Conservation (phyloP, 306 rosid genomes). For the Dalbergia cochinchinensis region DNA sequence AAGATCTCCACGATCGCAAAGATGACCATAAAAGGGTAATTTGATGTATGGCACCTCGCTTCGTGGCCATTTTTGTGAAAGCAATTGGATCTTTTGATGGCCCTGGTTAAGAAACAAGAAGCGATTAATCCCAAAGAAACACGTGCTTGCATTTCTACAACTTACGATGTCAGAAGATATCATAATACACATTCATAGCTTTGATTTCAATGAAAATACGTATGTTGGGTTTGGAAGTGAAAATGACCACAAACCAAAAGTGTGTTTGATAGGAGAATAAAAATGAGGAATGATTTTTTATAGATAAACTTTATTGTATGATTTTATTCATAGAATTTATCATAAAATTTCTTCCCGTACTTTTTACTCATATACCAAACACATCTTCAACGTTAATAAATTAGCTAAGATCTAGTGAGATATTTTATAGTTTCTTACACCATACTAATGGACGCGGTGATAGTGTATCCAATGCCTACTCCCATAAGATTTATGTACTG, state of each 20-base stretch:
- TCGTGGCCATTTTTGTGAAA: constrained; percentile 50
- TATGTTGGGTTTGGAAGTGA: too few species aligned
- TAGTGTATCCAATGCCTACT: constrained; percentile 42
- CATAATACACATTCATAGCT: too few species aligned
- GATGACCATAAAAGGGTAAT: constrained; percentile 36
- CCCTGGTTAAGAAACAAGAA: constrained; percentile 45
- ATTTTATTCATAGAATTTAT: too few species aligned
- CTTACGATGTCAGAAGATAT: neutral
- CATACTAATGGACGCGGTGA: constrained; percentile 61
- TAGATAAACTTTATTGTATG: too few species aligned
- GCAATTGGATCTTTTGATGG: constrained; percentile 53
- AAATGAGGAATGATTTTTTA: too few species aligned
- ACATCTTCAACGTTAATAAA: neutral
- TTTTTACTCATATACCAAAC: neutral
- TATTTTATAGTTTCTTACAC: constrained; percentile 47
- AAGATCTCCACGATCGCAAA: constrained; percentile 48
- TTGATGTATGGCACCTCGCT: constrained; percentile 20
- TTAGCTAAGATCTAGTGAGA: neutral
- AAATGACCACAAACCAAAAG: too few species aligned
- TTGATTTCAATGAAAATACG: neutral
- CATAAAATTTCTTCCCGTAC: too few species aligned
- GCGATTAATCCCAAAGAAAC: neutral
- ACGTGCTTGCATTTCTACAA: neutral
- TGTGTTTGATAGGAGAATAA: too few species aligned
- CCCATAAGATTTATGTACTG: constrained; percentile 52